phyloP scores from a whole-genome alignment of 495 filamentous ascomycete species.

The Emericellopsis terricola region DNA sequence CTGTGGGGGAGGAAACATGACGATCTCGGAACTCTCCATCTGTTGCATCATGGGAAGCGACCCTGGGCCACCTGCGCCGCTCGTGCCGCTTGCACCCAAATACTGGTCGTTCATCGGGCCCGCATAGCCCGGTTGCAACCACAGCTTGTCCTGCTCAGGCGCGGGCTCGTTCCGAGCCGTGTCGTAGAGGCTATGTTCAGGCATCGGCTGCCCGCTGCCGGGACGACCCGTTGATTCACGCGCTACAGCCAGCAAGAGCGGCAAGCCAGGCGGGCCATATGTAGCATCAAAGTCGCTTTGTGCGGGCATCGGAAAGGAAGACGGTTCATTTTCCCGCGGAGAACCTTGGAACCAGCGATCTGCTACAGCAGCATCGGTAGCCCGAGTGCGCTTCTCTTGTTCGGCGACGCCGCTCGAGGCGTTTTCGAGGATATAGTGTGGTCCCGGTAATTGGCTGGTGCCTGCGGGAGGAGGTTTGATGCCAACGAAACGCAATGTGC shows the following conservation, averaged over 20 bases:
- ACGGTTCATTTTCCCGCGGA: background rate
- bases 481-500: background rate
- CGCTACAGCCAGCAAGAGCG: constrained; percentile 1
- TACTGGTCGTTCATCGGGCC: background rate
- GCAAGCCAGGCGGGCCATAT: constrained; percentile 1
- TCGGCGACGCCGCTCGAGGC: background rate
- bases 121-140: background rate
- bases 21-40: background rate
- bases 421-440: background rate
- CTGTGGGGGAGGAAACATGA: background rate
- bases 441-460: background rate
- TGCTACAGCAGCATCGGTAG: background rate
- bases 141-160: background rate
- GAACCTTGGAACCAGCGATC: background rate
- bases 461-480: background rate
- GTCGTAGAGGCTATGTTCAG: no score
- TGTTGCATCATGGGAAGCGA: background rate
- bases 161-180: background rate
- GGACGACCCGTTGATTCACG: background rate
- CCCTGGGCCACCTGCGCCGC: no score
- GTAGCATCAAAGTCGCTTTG: background rate
- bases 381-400: background rate
- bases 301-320: background rate
- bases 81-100: no score
- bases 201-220: background rate